Evolutionary conservation across 164 flowering plant species (phyloP), one percentile per base, ranked within the genome.

Genomic region (Cinnamomum chago): DNA sequence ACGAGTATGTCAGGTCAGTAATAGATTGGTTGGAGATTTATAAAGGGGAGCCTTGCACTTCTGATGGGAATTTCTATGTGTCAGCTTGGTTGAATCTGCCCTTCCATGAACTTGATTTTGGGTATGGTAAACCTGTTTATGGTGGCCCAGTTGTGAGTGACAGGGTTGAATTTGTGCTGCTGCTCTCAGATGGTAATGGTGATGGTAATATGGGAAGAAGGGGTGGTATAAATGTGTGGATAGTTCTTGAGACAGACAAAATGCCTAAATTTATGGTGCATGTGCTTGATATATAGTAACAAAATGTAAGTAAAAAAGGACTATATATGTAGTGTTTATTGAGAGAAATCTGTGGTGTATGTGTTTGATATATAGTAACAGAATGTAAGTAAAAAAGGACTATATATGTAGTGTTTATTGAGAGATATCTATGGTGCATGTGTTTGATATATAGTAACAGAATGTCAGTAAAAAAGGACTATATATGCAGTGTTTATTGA

Each of bases 21-120:
- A 82, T 86, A 60, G 87, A 83, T 62, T 86, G 89, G 85, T 68
- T 86, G 70, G 86, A 86, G 76, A 81, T 86, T 65, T 70, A 85
- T 30, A 81, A 72, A 73, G 87, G 89, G 72, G 72, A 81, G 0
- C 89, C 86, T 25, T 77, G 78, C 22, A 79, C 80, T 64, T 50
- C 75, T 6, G 76, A 82, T 69, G 85, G 85, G 3, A 81, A 75
- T 50, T 85, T 83, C 64, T 85, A 81, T 77, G 84, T 86, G 51
- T 83, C 87, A 14, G 87, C 86, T 68, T 86, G 89, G 86, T 79
- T 82, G 83, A 86, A 81, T 58, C 73, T 84, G 73, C 77, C 80
- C 1, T 83, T 84, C 58, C 66, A 70, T 51, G 86, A 83, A 76
- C 75, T 86, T 62, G 84, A 86, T 79, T 84, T 83, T 73, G 89